Conservation (phyloP, 2,329 filamentous ascomycete genomes). For the Sporothrix inflata region DNA sequence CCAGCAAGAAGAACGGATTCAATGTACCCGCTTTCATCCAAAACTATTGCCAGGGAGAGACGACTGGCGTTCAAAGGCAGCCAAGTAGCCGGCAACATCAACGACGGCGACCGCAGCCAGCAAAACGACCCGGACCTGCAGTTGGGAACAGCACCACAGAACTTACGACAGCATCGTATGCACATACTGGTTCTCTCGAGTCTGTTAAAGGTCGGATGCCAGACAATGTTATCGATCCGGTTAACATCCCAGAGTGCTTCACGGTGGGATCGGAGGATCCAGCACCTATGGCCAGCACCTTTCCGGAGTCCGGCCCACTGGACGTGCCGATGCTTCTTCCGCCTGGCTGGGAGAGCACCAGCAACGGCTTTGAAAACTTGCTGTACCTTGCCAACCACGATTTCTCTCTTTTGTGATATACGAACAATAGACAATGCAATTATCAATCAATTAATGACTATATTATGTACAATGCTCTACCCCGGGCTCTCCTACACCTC, state of each 20-base stretch:
- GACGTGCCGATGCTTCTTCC: slow-evolving; percentile 32
- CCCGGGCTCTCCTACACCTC: no score
- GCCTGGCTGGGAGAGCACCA: slow-evolving; percentile 28
- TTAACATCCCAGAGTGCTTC: neutral
- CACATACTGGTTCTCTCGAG: neutral
- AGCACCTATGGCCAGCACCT: no score
- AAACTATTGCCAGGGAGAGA: slow-evolving; percentile 36
- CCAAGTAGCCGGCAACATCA: no score
- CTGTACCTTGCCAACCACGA: slow-evolving; percentile 37
- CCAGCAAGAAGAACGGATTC: slow-evolving; percentile 26
- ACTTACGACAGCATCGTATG: neutral
- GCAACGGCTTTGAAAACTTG: slow-evolving; percentile 35
- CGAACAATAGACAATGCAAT: neutral
- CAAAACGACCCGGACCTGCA: neutral
- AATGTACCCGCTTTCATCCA: slow-evolving; percentile 39
- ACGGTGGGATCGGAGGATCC: neutral
- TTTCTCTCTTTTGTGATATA: slow-evolving; percentile 27
- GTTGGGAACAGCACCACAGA: neutral
- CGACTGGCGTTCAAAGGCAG: neutral
- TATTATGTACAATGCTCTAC: slow-evolving; percentile 22
- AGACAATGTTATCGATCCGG: neutral
- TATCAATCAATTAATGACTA: neutral
- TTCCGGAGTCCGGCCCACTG: slow-evolving; percentile 10
- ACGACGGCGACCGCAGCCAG: neutral
- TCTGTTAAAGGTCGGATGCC: no score